Conservation (phyloP, 2,329 filamentous ascomycete genomes). For the Ilyonectria destructans region DNA sequence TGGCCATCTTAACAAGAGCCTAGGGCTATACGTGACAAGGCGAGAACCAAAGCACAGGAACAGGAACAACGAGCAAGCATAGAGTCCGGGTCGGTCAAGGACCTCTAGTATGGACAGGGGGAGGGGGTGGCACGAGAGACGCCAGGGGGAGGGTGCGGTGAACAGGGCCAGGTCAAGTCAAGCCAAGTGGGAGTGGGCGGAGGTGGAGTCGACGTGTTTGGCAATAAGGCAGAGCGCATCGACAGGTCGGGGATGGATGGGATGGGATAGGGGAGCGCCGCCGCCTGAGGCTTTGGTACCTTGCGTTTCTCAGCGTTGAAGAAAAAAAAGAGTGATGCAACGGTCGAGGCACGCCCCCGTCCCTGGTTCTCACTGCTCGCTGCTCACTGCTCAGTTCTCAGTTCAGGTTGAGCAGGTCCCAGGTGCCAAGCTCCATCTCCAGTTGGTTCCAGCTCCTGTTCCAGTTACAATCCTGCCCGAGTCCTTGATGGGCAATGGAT, state of each 20-base stretch:
- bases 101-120: conserved; percentile 26
- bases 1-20: conserved; percentile 42
- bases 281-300: conserved; percentile 35
- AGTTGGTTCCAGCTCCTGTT: neutral
- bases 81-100: conserved; percentile 32
- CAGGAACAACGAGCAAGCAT: conserved; percentile 21
- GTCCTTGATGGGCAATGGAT: conserved; percentile 8
- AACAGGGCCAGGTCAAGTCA: conserved; percentile 23
- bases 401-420: neutral
- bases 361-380: conserved; percentile 10
- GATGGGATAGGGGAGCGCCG: conserved; percentile 13
- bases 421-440: conserved; percentile 3
- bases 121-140: conserved; percentile 33
- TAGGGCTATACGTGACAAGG: conserved; percentile 46
- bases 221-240: conserved; percentile 49
- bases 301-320: conserved; percentile 37
- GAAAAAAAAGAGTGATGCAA: conserved; percentile 31
- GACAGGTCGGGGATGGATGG: conserved; percentile 43
- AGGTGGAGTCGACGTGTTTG: conserved; percentile 46
- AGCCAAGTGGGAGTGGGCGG: conserved; percentile 34
- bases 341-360: conserved; percentile 12
- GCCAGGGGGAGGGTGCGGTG: conserved; percentile 33
- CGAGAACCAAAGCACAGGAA: conserved; percentile 23
- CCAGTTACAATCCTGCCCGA: conserved; percentile 1
- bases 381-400: conserved; percentile 23